Percentiles rank a stretch among this genome's conserved stretches.
These are phyloP conservation scores for Blastocystis sp. DNA, from an alignment of 352 stramenopile species.

Conservation along the genomic window DNA sequence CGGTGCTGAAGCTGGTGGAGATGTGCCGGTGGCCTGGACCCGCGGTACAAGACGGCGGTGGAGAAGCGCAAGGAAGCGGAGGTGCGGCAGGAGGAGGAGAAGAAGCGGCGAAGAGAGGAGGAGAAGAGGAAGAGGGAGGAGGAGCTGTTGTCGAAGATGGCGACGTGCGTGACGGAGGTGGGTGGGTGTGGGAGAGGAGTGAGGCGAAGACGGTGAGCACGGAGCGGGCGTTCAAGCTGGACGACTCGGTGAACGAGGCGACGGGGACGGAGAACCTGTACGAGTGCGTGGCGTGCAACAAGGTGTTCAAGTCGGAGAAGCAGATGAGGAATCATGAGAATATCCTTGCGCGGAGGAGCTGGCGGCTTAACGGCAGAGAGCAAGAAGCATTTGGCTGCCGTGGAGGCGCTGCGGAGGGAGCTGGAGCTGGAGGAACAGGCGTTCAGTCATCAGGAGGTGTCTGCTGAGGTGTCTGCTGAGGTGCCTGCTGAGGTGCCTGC, in stretches of 20 bases:
- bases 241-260: constrained; percentile 67
- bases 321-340: constrained; percentile 81
- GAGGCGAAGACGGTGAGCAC: constrained; percentile 72
- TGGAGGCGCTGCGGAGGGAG: constrained; percentile 67
- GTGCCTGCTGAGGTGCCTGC: not conserved
- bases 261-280: constrained; percentile 73
- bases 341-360: constrained; percentile 72
- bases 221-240: constrained; percentile 70
- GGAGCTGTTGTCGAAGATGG: constrained; percentile 71
- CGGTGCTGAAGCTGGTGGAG: constrained; percentile 76
- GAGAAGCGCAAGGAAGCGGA: constrained; percentile 74
- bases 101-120: constrained; percentile 42
- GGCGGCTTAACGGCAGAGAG: constrained; percentile 55
- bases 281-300: constrained; percentile 79
- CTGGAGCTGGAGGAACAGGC: constrained; percentile 44
- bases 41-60: constrained; percentile 74
- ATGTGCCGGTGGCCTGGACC: constrained; percentile 80
- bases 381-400: constrained; percentile 70
- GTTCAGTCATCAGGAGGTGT: not conserved
- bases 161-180: constrained; percentile 73
- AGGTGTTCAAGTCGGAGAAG: constrained; percentile 81
- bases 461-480: not conserved
- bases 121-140: constrained; percentile 31
- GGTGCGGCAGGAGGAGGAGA: constrained; percentile 18
- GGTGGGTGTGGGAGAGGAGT: constrained; percentile 70